Base-by-base conservation (phyloP, 129 eudicot species). In the Tagetes patula region DNA sequence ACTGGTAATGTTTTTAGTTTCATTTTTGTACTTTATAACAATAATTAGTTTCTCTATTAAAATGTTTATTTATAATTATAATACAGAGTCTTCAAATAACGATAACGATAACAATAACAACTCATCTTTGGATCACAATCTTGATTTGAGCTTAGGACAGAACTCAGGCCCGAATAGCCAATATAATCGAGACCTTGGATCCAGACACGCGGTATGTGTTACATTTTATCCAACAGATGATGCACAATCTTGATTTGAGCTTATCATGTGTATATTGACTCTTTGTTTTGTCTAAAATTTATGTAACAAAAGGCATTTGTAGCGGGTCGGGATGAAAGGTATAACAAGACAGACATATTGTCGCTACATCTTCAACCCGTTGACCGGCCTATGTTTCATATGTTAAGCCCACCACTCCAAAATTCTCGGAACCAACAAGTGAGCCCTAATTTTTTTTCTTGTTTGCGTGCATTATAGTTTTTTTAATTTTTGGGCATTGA, bases 131-230 rank as follows among this genome's bases (percentile, higher is more conserved):
- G 89, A 84, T 38, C 96, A 85, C 79, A 87, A 84, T 83, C 91
- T 90, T 65, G 96, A 90, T 70, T 85, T 90, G 85, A 85, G 95
- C 77, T 80, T 90, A 72, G 96, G 96, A 33, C 78, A 46, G 1
- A 64, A 81, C 73, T 79, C 88, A 7, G 67, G 69, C 75, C 46
- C 79, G 2, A 55, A 45, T 54, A 83, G 81, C 77, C 76, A 74
- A 48, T 80, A 68, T 49, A 75, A 27, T 58, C 63, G 2, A 43
- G 89, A 80, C 43, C 41, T 69, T 39, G 89, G 85, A 71, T 78
- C 75, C 13, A 76, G 80, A 78, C 79, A 85, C 8, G 59, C 55
- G 91, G 96, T 90, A 79, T 36, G 40, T n/a, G 45, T 64, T 64
- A 14, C 14, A 6, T 4, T 38, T 64, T 64, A n/a, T n/a, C 13